phyloP scores from a whole-genome alignment of 495 filamentous ascomycete genomes.

The Symbiotaphrina buchneri region DNA sequence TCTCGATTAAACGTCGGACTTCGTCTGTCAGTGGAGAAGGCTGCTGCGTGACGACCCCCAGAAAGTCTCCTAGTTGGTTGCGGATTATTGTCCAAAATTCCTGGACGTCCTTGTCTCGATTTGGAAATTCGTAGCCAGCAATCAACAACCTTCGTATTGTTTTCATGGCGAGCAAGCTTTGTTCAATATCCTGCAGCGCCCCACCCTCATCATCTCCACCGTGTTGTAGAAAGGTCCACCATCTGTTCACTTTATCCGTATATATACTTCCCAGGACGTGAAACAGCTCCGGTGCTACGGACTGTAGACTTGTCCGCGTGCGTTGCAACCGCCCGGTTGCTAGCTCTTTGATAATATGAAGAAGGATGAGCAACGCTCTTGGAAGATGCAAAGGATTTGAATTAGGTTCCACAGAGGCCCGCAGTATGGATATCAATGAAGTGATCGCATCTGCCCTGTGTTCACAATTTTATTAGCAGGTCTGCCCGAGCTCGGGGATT shows the following conservation, averaged over 20 bases:
- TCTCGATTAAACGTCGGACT: constrained; percentile 34
- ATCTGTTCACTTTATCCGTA: constrained; percentile 42
- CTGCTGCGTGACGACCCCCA: constrained; percentile 24
- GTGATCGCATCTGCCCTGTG: constrained; percentile 26
- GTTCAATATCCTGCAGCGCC: constrained; percentile 38
- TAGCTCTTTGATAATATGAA: constrained; percentile 78
- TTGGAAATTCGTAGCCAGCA: constrained; percentile 63
- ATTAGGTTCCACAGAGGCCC: constrained; percentile 20
- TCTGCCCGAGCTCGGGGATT: neutral
- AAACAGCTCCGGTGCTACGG: constrained; percentile 57
- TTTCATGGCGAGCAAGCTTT: constrained; percentile 59
- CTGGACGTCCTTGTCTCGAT: constrained; percentile 47
- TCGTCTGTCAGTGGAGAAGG: constrained; percentile 20
- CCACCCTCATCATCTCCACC: constrained; percentile 30
- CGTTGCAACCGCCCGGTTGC: constrained; percentile 50
- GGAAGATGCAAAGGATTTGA: constrained; percentile 32
- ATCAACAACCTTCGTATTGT: constrained; percentile 59
- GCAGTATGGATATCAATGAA: constrained; percentile 34
- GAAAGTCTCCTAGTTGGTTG: constrained; percentile 47
- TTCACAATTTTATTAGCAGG: neutral
- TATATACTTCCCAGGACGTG: constrained; percentile 59
- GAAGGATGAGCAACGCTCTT: constrained; percentile 50
- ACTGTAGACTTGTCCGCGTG: constrained; percentile 48
- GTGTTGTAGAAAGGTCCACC: constrained; percentile 35
- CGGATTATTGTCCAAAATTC: constrained; percentile 55